Base-by-base conservation (phyloP, 139 green algal species). In the Volvox reticuliferus region DNA sequence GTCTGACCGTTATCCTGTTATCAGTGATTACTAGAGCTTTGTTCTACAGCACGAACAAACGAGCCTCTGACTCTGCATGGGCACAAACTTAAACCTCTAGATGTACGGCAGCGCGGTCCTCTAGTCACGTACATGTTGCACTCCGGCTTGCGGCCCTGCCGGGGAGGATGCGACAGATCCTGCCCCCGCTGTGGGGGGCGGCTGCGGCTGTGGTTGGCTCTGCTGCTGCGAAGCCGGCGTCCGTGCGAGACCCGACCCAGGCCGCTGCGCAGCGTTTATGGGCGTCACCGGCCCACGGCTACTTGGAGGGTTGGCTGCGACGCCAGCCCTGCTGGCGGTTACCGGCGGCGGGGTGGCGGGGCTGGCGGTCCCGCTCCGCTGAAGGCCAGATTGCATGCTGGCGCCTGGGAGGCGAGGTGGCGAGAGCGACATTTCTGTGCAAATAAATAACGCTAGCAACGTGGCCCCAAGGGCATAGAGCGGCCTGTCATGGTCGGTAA, bases 291-390 rank as follows among this genome's bases (percentile, higher is more conserved):
- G 37, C 22, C 83, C 83, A 62, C 35, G 65, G 33, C 35, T 14
- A 9, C 63, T 65, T 9, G 33, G 21, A 68, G 67, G 32, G 26
- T 44, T 81, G 32, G 75, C 80, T 20, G 80, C 80, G n/a, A 65
- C 61, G 55, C 55, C 80, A 30, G 30, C 61, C 55, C 80, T 87
- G 80, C 80, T 44, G 80, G 80, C n/a, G 26, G 61, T 78, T 9
- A 26, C 80, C 1, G 80, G 61, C 30, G 80, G 55, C 13, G 82
- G 82, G 30, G 82, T 88, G 30, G 62, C 82, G 13, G 62, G 35
- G 63, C 82, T 63, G 63, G 82, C 62, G 9, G 82, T 24, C 30
- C 55, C 63, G 62, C 82, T 37, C 17, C 36, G 18, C 19, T 67
- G 36, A 24, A 83, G 78, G 20, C 82, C 32, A 1, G 62, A 18